Conservation (phyloP, 306 rosid species). For the Cucumis cinereus region DNA sequence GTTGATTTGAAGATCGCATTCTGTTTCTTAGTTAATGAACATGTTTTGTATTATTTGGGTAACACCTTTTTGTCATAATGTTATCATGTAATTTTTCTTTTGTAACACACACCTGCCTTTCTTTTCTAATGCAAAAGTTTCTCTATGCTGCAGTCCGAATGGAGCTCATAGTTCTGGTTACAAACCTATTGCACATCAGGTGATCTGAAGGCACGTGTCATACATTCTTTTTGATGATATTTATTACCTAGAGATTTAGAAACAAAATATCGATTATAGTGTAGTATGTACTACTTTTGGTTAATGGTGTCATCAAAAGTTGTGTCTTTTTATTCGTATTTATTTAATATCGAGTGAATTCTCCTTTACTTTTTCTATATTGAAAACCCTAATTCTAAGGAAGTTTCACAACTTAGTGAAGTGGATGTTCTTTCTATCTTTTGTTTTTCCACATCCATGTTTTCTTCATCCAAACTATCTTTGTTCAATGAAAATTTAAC, state of each 20-base stretch:
- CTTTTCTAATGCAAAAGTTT: neutral
- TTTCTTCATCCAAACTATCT: neutral
- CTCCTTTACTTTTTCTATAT: neutral
- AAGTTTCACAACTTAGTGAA: neutral
- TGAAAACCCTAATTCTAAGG: neutral
- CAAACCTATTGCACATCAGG: conserved; percentile 96
- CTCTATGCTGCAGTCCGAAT: conserved; percentile 54
- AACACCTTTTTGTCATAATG: neutral
- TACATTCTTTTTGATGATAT: conserved; percentile 6
- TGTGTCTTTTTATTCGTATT: neutral
- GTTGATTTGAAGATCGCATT: too few relatives aligned
- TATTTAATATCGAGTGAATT: neutral
- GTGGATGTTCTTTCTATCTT: neutral
- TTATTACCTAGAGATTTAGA: neutral
- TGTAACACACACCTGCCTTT: neutral
- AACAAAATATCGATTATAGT: neutral
- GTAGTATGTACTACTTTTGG: neutral
- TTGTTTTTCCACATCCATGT: neutral
- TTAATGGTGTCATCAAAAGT: neutral
- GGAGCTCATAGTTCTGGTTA: conserved; percentile 96
- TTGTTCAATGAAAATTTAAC: neutral
- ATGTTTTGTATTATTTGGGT: neutral
- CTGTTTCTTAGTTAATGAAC: neutral
- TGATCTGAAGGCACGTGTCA: conserved; percentile 49
- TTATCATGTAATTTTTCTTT: neutral